Conservation (phyloP, 371 early-diverging fungal genomes). For the Thermomucor indicae-seudaticae region DNA sequence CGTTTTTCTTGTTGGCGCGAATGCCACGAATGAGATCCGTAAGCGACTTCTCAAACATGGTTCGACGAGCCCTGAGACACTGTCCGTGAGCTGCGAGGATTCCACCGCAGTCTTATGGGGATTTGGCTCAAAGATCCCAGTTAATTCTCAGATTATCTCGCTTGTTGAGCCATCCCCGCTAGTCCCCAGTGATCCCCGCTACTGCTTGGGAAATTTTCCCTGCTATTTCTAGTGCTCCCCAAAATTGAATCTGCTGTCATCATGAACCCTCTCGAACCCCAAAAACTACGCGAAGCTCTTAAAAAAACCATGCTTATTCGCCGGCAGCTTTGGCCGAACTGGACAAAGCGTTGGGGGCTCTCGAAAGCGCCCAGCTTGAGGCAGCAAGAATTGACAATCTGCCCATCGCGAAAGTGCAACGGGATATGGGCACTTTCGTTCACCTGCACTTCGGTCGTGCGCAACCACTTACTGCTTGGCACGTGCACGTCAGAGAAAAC, state of each 20-base stretch:
- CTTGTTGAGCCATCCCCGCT: no score
- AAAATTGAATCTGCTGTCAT: no score
- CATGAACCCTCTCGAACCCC: not conserved
- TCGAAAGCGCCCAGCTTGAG: not conserved
- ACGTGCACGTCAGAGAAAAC: not conserved
- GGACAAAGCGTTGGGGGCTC: not conserved
- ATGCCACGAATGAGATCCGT: constrained; percentile 91
- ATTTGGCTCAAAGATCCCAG: no score
- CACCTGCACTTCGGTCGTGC: not conserved
- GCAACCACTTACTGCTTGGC: not conserved
- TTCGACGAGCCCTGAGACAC: not conserved
- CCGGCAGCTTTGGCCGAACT: not conserved
- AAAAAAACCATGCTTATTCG: not conserved
- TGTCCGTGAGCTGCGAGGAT: not conserved
- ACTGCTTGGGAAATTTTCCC: no score
- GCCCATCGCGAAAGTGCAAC: not conserved
- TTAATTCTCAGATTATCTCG: no score
- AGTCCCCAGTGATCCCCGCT: no score
- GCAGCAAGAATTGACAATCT: not conserved
- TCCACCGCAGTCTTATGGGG: no score
- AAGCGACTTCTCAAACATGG: constrained; percentile 82
- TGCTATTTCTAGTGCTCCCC: no score
- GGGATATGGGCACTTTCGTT: not conserved
- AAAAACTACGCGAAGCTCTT: not conserved
- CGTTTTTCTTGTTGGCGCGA: constrained; percentile 89